Evolutionary conservation across 2,329 filamentous ascomycete species (phyloP).

Genomic region (Aspergillus terreus): DNA sequence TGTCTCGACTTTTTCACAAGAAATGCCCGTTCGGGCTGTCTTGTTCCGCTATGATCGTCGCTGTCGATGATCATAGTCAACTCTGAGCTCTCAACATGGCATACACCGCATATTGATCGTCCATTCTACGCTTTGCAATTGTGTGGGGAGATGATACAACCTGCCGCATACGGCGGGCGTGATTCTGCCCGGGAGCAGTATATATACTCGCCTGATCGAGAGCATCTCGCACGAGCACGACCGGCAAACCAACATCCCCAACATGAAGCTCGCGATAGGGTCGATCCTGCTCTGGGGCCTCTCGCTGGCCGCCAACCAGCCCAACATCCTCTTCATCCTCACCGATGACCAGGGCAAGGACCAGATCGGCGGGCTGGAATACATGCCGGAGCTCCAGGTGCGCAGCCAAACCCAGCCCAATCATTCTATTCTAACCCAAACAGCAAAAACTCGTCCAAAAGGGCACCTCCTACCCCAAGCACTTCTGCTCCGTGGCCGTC

Average conservation of each 20-base stretch:
- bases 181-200: neutral
- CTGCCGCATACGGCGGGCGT: neutral
- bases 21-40: too few species aligned
- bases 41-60: too few species aligned
- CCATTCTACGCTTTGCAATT: constrained; percentile 7
- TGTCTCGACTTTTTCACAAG: too few species aligned
- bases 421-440: constrained; percentile 16
- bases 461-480: constrained; percentile 57
- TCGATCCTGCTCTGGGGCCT: constrained; percentile 6
- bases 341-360: constrained; percentile 62
- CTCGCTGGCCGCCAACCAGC: constrained; percentile 20
- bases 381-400: constrained; percentile 49
- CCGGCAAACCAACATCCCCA: neutral
- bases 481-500: constrained; percentile 59
- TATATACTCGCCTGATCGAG: neutral
- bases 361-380: constrained; percentile 32
- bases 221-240: neutral
- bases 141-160: constrained; percentile 19
- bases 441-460: constrained; percentile 53
- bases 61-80: too few species aligned
- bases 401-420: neutral
- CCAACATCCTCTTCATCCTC: constrained; percentile 64
- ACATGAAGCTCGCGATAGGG: neutral
- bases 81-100: neutral
- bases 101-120: neutral